Evolutionary conservation across 2,329 filamentous ascomycete species (phyloP), one percentile per base, ranked within the genome.

Genomic region (Cladophialophora exuberans): DNA sequence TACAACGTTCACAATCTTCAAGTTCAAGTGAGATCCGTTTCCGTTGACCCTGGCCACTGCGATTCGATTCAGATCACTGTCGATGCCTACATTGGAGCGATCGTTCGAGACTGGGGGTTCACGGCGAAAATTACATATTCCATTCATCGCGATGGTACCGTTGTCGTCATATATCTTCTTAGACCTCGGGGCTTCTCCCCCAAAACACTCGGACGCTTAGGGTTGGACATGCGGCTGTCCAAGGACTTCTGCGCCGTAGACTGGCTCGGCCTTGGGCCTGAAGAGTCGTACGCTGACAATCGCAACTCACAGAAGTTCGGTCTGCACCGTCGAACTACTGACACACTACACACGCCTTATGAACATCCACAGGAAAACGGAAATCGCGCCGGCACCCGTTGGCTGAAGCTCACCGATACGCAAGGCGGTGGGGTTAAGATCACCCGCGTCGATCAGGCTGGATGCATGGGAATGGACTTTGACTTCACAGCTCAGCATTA

Each of bases 321-420:
- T 1, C 72, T 82, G 35, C 83, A 74, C 1, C 70, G 84, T 1
- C 17, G 22, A 13, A 52, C 11, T 3, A 47, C 62, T 22, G 72
- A 75, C 1, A 75, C 79, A 0, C 73, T 88, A 20, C 79, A 81
- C 64, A 77, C 78, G 0, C 73, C 75, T 1, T 88, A 87, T 62
- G 86, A 89, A 15, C 83, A 83, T 18, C 86, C 86, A 0, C 86
- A 89, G 66, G 86, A 89, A 62, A 83, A 80, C 48, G 83, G 83
- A 1, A 89, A 88, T 66, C 75, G 82, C 11, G 82, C 80, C 51
- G 82, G 82, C 28, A 81, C 80, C 0, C 74, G 81, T 5, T 88
- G 83, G 80, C 68, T 87, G 3, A 35, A 17, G 13, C 46, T 59
- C 10, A 33, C 41, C 6, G 28, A 20, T 28, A 74, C 1, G 84